These are phyloP conservation scores for Entomortierella beljakovae DNA, from an alignment of 192 early-diverging fungal genomes.

Conservation along the genomic window DNA sequence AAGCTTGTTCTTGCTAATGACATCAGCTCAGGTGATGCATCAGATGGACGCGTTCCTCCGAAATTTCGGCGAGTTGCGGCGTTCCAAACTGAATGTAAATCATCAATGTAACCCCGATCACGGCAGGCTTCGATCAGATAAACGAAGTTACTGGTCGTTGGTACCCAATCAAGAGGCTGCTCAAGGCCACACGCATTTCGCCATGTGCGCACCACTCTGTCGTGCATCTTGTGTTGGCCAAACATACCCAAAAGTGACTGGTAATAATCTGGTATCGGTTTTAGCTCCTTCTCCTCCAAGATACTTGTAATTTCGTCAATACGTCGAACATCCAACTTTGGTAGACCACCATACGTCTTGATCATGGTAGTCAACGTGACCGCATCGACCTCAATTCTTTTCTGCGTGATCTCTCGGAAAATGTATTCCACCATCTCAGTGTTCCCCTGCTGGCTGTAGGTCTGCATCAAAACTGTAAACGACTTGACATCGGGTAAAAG, in stretches of 20 bases:
- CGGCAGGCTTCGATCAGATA: conserved; percentile 46
- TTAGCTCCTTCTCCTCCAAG: conserved; percentile 24
- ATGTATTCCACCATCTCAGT: conserved; percentile 51
- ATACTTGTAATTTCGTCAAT: conserved; percentile 27
- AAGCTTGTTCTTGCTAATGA: neutral
- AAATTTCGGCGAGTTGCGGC: neutral
- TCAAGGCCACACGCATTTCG: conserved; percentile 6
- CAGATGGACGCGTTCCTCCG: neutral
- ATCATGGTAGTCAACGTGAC: conserved; percentile 23
- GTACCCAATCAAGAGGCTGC: conserved; percentile 17
- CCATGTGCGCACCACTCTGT: conserved; percentile 45
- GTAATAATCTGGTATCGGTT: conserved; percentile 33
- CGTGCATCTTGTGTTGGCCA: conserved; percentile 30
- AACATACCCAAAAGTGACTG: conserved; percentile 23
- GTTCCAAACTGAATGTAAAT: conserved; percentile 30
- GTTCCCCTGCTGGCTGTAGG: conserved; percentile 31
- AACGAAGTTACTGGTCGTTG: conserved; percentile 25
- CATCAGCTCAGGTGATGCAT: neutral
- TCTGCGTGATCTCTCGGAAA: conserved; percentile 31
- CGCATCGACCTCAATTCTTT: conserved; percentile 6
- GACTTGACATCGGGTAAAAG: conserved; percentile 33
- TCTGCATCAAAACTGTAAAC: conserved; percentile 35
- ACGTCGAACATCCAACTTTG: conserved; percentile 15
- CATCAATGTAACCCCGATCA: conserved; percentile 49
- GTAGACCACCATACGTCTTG: conserved; percentile 15